Percentiles rank a stretch among this genome's conserved stretches.
phyloP scores from a whole-genome alignment of 805 yeast genomes.

The Teunomyces funiuensis region DNA sequence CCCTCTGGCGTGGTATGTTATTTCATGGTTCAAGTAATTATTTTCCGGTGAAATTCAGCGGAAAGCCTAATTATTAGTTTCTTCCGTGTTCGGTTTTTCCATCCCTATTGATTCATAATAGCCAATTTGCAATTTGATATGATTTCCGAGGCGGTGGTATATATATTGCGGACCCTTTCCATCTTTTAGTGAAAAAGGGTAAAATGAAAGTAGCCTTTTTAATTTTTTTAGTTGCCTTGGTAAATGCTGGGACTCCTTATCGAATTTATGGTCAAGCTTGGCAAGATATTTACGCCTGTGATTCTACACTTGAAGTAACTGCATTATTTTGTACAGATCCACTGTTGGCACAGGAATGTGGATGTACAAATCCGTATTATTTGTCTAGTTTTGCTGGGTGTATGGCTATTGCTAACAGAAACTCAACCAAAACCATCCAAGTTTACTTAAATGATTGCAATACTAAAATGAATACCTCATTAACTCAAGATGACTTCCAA shows the following conservation, averaged over 20 bases:
- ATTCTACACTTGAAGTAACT: neutral
- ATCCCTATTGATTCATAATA: too few relatives aligned
- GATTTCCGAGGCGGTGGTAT: too few relatives aligned
- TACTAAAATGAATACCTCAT: slow-evolving; percentile 13
- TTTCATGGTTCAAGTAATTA: too few relatives aligned
- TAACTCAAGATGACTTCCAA: slow-evolving; percentile 16
- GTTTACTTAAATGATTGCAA: neutral
- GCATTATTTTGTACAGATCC: slow-evolving; percentile 10
- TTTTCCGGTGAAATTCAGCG: too few relatives aligned
- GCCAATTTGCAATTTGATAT: too few relatives aligned
- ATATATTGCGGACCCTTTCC: too few relatives aligned
- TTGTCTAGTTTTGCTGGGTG: slow-evolving; percentile 35
- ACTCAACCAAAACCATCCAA: neutral
- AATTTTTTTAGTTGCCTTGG: neutral
- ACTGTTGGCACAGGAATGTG: slow-evolving; percentile 13
- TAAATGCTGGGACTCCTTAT: neutral
- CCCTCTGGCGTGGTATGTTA: too few relatives aligned
- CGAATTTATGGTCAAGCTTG: neutral
- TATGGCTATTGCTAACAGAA: slow-evolving; percentile 7
- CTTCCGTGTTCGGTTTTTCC: too few relatives aligned
- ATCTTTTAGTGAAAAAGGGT: neutral
- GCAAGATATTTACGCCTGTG: neutral
- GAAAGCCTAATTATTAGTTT: too few relatives aligned
- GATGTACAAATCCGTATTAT: slow-evolving; percentile 25
- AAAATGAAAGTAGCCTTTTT: neutral